Base-by-base conservation (phyloP, 805 yeast genomes). In the Blastobotrys parvus region DNA sequence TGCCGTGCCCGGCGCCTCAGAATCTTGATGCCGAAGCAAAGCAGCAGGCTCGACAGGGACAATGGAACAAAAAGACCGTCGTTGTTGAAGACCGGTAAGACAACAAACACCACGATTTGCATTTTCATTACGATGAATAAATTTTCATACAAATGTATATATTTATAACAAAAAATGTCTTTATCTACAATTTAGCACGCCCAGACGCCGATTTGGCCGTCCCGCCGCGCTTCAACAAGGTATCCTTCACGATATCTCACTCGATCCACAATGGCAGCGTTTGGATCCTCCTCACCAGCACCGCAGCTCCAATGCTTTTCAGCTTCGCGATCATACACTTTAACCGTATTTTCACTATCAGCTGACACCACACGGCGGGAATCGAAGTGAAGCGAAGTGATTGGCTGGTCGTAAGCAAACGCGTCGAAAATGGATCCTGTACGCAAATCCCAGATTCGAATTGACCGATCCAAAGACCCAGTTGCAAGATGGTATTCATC, bases 401-500 rank as follows among this genome's bases (percentile, higher is more conserved):
- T 72, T 1, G 81, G 75, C 1, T 71, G 57, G 35, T 77, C 78
- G 50, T 77, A 79, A 1, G 80, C 77, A 59, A 77, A 76, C 1
- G 81, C 76, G 52, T 78, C 80, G 31, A 69, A 59, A 11, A 81
- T 69, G 1, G 74, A 67, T 11, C 89, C 88, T 0, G 76, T 78
- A 49, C 90, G 66, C 34, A 82, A 61, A 58, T 82, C 90, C 90
- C 90, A 82, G 10, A 79, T 68, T 43, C 86, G 67, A 2, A 81
- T 69, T 18, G 80, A 74, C 39, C 82, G 64, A 54, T 82, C 89
- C 6, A 64, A 58, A 13, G 81, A 71, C 5, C 86, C 86, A 0
- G 87, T 77, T 3, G 78, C 71, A 30, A 82, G 60, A 53, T 76
- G 74, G 38, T 64, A 65, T n/a, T 77, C 78, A 55, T 82, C 87